Evolutionary conservation across 2,329 filamentous ascomycete species (phyloP), one percentile per base, ranked within the genome.

Genomic region (Epichloe festucae): DNA sequence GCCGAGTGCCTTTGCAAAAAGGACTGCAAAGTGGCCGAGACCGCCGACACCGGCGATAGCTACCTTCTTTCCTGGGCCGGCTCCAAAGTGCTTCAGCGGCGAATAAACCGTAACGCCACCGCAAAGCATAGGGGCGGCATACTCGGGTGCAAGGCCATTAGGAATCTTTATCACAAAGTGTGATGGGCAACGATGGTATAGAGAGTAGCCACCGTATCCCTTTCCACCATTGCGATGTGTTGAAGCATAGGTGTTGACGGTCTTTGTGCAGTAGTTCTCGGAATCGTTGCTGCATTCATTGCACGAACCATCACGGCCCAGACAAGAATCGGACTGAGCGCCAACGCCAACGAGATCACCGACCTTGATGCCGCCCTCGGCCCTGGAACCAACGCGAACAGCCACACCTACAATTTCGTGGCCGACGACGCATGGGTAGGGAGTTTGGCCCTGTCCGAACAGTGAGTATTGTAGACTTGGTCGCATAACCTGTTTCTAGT

Each of bases 11-110:
- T 79, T 82, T 1, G 85, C 84, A 57, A 81, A 85, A 41, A 85
- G 65, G 10, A 88, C 67, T 4, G 79, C 84, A 58, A 87, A 81
- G 65, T 88, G 83, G 0, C 84, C 83, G 2, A 87, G 65, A 2
- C 84, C 83, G 7, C 84, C 84, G 14, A 87, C 70, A 2, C 84
- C 83, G 19, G 86, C 70, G 54, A 87, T 76, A 1, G 78, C 84
- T 2, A 88, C 79, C 23, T 65, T 73, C 66, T 21, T 31, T 14
- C 82, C 83, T 0, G 82, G 82, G 0, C 84, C 85, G 47, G 74
- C 78, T 2, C 79, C 79, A 56, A 84, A 77, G 49, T 79, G 73
- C 58, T 71, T 71, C 48, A 89, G 65, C 1, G 85, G 84, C 11
- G 74, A 72, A 62, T 74, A 89, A 6, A 83, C 71, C 0, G 85